Base-by-base conservation (phyloP, 129 eudicot species). In the Daucus carota region DNA sequence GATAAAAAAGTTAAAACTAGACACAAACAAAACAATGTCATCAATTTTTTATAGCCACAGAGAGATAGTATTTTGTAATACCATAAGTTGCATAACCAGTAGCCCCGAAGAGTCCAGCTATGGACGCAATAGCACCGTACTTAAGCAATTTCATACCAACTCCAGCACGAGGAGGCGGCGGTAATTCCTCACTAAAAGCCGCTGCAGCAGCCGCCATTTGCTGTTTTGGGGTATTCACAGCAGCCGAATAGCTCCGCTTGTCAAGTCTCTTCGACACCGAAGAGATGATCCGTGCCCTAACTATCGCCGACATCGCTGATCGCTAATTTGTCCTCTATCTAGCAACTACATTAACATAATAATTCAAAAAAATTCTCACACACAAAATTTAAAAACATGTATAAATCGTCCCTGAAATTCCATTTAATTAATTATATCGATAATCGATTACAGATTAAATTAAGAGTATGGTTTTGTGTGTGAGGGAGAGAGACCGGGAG, bases 61-160 rank as follows among this genome's bases (percentile, higher is more conserved):
- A 50, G 18, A 22, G 10, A 12, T 22, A 8, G 62, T 9, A 52
- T 6, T 22, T 8, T 20, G 72, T 17, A 75, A 40, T 72, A 94
- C 98, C 96, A 48, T 89, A 86, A 72, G 96, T 77, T 13, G 88
- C 96, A 77, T 91, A 91, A 77, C 90, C 97, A 80, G 93, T 88
- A 3, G 96, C 70, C 18, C 81, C 97, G 46, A 84, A 69, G 60
- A 92, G 88, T 69, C 90, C 97, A 18, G 90, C 83, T 17, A 91
- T 41, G n/a, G 92, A 87, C 24, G 87, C 91, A 70, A 84, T 7
- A 28, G 83, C 77, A 59, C 87, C 82, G 48, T 81, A 90, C 88
- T 81, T 89, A 34, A 93, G 88, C 36, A 89, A 80, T 24, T 75
- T 80, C 33, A 77, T 79, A 48, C 57, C 75, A 43, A 47, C 40